phyloP scores from a whole-genome alignment of 805 yeast genomes.

The Saturnispora diversa region DNA sequence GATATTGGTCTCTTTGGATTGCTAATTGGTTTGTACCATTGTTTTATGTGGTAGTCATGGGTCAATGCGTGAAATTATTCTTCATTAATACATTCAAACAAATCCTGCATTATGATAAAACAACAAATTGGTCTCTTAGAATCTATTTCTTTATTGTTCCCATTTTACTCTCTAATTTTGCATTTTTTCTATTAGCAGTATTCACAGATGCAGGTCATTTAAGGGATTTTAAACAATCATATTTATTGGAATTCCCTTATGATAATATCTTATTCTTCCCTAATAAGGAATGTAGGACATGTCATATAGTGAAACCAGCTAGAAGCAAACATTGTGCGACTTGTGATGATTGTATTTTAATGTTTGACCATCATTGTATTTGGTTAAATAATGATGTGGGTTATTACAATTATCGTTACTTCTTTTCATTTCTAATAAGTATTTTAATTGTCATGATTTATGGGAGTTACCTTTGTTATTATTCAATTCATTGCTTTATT shows the following conservation, averaged over 20 bases:
- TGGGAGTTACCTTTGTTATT: constrained; percentile 34
- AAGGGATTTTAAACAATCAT: constrained; percentile 2
- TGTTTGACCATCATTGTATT: constrained; percentile 58
- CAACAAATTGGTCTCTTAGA: constrained; percentile 10
- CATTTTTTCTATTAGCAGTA: constrained; percentile 32
- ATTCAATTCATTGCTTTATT: constrained; percentile 18
- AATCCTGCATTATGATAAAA: constrained; percentile 12
- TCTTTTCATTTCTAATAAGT: constrained; percentile 34
- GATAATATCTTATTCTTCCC: constrained; percentile 38
- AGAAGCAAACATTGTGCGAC: constrained; percentile 67
- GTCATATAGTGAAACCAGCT: constrained; percentile 63
- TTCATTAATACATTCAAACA: constrained; percentile 19
- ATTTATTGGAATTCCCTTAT: constrained; percentile 24
- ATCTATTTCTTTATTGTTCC: constrained; percentile 25
- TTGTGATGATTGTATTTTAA: constrained; percentile 56
- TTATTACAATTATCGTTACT: constrained; percentile 42
- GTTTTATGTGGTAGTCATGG: constrained; percentile 33
- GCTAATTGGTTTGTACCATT: constrained; percentile 40
- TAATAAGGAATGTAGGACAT: constrained; percentile 36
- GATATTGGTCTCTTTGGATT: constrained; percentile 11
- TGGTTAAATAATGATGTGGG: constrained; percentile 53
- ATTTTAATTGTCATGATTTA: constrained; percentile 31
- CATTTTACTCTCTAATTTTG: constrained; percentile 29
- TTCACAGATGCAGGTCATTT: constrained; percentile 38
- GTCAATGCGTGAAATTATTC: constrained; percentile 23